These are phyloP conservation scores for Paecilomyces fulvus DNA, from an alignment of 2,329 filamentous ascomycete genomes.

Conservation along the genomic window DNA sequence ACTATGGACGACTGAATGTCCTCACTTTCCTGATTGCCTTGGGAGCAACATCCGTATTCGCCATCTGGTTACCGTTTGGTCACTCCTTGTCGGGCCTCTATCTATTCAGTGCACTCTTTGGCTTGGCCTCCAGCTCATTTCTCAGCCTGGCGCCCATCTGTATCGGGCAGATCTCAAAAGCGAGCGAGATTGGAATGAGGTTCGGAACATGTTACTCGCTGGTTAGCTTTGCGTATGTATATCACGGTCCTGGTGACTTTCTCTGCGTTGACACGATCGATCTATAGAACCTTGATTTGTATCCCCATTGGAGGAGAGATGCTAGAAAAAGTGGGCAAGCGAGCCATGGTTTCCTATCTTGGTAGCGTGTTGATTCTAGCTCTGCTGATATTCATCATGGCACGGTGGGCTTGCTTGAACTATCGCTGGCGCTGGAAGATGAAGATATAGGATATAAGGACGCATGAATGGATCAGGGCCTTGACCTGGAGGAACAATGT, in stretches of 20 bases:
- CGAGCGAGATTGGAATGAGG: slow-evolving; percentile 40
- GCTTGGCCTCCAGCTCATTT: slow-evolving; percentile 41
- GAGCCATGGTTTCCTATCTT: slow-evolving; percentile 39
- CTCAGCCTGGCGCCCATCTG: slow-evolving; percentile 39
- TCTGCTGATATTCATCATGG: slow-evolving; percentile 23
- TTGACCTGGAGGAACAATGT: slow-evolving; percentile 12
- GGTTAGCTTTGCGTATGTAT: slow-evolving; percentile 36
- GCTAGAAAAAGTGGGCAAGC: slow-evolving; percentile 39
- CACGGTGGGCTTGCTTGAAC: slow-evolving; percentile 30
- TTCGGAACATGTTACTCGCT: slow-evolving; percentile 44
- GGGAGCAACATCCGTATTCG: slow-evolving; percentile 32
- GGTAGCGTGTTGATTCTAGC: slow-evolving; percentile 35
- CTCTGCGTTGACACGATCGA: too few species aligned
- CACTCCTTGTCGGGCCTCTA: slow-evolving; percentile 31
- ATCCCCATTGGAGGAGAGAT: slow-evolving; percentile 43
- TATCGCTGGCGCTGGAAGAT: slow-evolving; percentile 31
- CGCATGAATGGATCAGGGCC: not conserved
- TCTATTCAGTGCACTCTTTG: slow-evolving; percentile 37
- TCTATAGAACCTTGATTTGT: slow-evolving; percentile 33
- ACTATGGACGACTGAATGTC: slow-evolving; percentile 40
- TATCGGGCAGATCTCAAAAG: slow-evolving; percentile 40
- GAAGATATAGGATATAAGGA: slow-evolving; percentile 28
- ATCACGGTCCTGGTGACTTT: not conserved
- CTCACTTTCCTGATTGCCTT: slow-evolving; percentile 28
- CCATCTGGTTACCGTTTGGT: slow-evolving; percentile 40